Evolutionary conservation across 345 rosid species (phyloP).

Genomic region (Firmiana major): DNA sequence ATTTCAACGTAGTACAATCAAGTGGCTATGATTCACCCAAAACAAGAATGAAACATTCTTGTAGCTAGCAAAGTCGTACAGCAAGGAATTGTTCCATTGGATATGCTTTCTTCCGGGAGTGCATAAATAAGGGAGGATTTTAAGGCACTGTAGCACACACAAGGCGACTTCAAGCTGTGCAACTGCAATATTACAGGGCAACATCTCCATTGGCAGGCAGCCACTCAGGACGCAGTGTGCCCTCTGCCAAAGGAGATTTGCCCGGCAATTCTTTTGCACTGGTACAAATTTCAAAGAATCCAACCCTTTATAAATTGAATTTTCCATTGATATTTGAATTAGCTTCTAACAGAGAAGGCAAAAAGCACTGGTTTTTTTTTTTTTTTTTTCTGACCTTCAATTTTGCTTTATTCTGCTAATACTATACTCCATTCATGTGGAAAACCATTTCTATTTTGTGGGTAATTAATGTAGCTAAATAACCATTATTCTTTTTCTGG

Average conservation of each 20-base stretch:
- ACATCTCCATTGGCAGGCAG: conserved; percentile 38
- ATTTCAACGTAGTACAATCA: background rate
- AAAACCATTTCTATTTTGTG: background rate
- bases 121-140: conserved; percentile 21
- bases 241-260: conserved; percentile 52
- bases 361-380: no score
- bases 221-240: conserved; percentile 19
- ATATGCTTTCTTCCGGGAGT: conserved; percentile 28
- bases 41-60: conserved; percentile 3
- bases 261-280: conserved; percentile 46
- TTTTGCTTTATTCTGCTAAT: background rate
- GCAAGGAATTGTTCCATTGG: conserved; percentile 31
- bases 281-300: background rate
- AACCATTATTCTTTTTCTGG: background rate
- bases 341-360: no score
- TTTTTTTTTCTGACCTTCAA: no score
- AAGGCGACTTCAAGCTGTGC: conserved; percentile 17
- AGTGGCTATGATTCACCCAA: background rate
- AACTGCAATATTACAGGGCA: conserved; percentile 39
- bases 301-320: no score
- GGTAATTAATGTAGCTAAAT: background rate
- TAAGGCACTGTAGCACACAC: background rate
- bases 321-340: no score
- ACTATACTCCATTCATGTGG: background rate
- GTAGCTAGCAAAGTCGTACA: background rate